Evolutionary conservation across 2,329 filamentous ascomycete genomes (phyloP), one percentile per base, ranked within the genome.

Genomic region (Ophiosphaerella narmari): DNA sequence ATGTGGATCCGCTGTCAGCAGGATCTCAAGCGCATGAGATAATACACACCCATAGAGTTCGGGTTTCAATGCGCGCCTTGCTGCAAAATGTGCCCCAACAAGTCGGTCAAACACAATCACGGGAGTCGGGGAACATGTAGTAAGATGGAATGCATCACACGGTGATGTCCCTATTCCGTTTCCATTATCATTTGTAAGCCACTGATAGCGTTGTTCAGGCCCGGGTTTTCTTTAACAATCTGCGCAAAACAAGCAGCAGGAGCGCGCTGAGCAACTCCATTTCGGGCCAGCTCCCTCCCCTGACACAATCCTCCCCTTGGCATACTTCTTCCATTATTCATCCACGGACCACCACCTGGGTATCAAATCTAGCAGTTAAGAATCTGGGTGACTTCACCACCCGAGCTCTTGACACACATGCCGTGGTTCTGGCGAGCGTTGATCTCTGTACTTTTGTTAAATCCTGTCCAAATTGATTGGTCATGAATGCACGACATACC

Each of bases 401-500:
- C 57, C 7, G 39, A 16, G 46, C 59, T 51, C 39, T 55, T 58
- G 54, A 73, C 69, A 46, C 70, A 73, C 60, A 69, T 70, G 51
- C 70, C 70, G 55, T 73, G 70, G 58, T 73, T 71, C 50, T 67
- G 65, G 40, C 67, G 67, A 7, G 52, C 59, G 23, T 52, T 55
- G 5, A 68, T 57, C 34, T 65, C 67, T 72, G 14, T 7, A 0
- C 33, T 13, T 12, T 7, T 41, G 40, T 66, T 48, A 66, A 53
- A 16, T 26, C 2, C n/a, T 29, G 9, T 6, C n/a, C 34, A n/a
- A 11, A 9, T 38, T 39, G 24, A 7, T 4, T 9, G 5, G 2
- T 21, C 2, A 8, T 14, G 9, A 21, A 24, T 21, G 2, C 46
- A 16, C 26, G 11, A 59, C 55, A 34, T 65, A 67, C 64, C 66